Evolutionary conservation across 2,329 filamentous ascomycete genomes (phyloP).

Genomic region (Cordyceps cicadae): DNA sequence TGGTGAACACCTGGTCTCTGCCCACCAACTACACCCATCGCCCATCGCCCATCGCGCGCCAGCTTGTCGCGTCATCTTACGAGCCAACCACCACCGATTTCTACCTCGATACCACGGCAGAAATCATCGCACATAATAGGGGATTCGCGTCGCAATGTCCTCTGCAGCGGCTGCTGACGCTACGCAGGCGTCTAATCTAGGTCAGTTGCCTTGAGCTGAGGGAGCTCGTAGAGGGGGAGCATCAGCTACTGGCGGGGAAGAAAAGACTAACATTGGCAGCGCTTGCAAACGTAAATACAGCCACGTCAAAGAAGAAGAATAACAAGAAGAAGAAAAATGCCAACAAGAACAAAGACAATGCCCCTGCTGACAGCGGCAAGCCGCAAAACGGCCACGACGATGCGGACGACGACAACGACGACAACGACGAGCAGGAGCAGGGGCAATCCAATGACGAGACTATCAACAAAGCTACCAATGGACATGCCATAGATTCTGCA

Average conservation of each 20-base stretch:
- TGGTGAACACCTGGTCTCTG: neutral
- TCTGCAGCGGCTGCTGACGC: slow-evolving; percentile 29
- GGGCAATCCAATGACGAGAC: slow-evolving; percentile 30
- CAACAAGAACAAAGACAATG: slow-evolving; percentile 36
- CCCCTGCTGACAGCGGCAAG: slow-evolving; percentile 26
- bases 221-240: neutral
- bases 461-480: slow-evolving; percentile 16
- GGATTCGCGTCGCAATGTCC: slow-evolving; percentile 26
- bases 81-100: slow-evolving; percentile 15
- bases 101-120: slow-evolving; percentile 16
- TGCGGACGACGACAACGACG: slow-evolving; percentile 28
- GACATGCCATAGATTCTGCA: slow-evolving; percentile 47
- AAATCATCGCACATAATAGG: neutral
- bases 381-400: slow-evolving; percentile 28
- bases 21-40: neutral
- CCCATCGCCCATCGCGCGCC: neutral
- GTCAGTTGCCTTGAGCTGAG: slow-evolving; percentile 20
- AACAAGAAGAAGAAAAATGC: slow-evolving; percentile 53
- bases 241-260: neutral
- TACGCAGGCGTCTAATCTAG: slow-evolving; percentile 27
- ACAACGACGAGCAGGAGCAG: slow-evolving; percentile 37
- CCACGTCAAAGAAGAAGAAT: slow-evolving; percentile 47
- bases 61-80: slow-evolving; percentile 7
- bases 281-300: slow-evolving; percentile 5
- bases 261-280: slow-evolving; percentile 16